These are phyloP conservation scores for Erodium moschatum DNA, from an alignment of 441 rosid species.

Conservation along the genomic window DNA sequence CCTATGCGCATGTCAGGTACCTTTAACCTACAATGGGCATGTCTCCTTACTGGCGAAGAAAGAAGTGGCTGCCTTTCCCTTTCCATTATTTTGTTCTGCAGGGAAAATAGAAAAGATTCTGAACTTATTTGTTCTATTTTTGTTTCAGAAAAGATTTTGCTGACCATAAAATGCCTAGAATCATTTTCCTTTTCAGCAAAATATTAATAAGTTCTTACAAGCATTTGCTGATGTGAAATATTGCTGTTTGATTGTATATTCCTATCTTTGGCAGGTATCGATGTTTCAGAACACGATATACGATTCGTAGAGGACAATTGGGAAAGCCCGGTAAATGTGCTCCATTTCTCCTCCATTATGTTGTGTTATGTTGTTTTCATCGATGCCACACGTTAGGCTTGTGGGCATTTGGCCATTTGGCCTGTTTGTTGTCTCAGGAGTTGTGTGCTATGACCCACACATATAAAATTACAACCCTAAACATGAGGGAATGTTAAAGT, in stretches of 20 bases:
- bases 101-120: too few species aligned
- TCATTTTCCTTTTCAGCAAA: too few species aligned
- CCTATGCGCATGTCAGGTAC: not conserved
- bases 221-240: not conserved
- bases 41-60: not conserved
- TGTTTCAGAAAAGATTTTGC: too few species aligned
- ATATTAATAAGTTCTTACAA: not conserved
- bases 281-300: constrained; percentile 73
- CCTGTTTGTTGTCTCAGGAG: too few species aligned
- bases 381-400: not conserved
- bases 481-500: not conserved
- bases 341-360: not conserved
- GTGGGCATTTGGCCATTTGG: too few species aligned
- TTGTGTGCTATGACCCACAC: too few species aligned
- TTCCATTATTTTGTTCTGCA: not conserved
- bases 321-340: constrained; percentile 86
- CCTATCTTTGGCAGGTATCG: constrained; percentile 54
- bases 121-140: too few species aligned
- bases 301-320: constrained; percentile 99
- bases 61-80: not conserved
- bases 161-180: too few species aligned
- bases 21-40: not conserved
- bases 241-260: constrained; percentile 6
- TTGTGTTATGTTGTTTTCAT: constrained; percentile 6
- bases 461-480: too few species aligned